phyloP scores from a whole-genome alignment of 2,329 filamentous ascomycete species.

The Trichoderma harzianum region DNA sequence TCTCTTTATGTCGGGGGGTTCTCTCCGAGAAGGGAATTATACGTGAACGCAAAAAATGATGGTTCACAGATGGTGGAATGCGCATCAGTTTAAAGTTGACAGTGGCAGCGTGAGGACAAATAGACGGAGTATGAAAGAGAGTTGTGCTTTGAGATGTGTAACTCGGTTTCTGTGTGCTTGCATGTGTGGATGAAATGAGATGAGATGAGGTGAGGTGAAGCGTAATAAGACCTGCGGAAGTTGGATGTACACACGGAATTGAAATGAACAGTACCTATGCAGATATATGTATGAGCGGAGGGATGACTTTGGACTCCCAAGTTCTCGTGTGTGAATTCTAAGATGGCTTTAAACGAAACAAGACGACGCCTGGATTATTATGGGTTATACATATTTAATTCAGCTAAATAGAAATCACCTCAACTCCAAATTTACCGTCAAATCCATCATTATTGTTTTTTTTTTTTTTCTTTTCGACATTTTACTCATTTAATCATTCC shows the following conservation, averaged over 20 bases:
- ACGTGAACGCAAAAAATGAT: not conserved
- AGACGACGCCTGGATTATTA: not conserved
- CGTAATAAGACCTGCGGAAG: too few relatives aligned
- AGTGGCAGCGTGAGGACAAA: not conserved
- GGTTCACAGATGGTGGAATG: not conserved
- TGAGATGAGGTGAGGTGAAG: not conserved
- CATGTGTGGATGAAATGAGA: not conserved
- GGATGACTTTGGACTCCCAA: not conserved
- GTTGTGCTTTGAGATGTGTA: not conserved
- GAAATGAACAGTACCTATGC: too few relatives aligned
- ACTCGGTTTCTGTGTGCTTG: not conserved
- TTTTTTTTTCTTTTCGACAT: not conserved
- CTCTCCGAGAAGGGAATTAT: not conserved
- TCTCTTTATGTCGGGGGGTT: not conserved
- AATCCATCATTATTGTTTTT: not conserved
- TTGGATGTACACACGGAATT: too few relatives aligned
- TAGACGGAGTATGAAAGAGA: not conserved
- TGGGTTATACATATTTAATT: not conserved
- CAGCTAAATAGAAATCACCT: not conserved
- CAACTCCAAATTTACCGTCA: not conserved
- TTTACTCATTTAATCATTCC: not conserved
- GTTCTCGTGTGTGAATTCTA: not conserved
- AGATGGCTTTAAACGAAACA: not conserved
- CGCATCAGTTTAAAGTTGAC: not conserved
- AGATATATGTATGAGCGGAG: too few relatives aligned